phyloP scores from a whole-genome alignment of 2,329 filamentous ascomycete genomes.

The Clarireedia paspali region DNA sequence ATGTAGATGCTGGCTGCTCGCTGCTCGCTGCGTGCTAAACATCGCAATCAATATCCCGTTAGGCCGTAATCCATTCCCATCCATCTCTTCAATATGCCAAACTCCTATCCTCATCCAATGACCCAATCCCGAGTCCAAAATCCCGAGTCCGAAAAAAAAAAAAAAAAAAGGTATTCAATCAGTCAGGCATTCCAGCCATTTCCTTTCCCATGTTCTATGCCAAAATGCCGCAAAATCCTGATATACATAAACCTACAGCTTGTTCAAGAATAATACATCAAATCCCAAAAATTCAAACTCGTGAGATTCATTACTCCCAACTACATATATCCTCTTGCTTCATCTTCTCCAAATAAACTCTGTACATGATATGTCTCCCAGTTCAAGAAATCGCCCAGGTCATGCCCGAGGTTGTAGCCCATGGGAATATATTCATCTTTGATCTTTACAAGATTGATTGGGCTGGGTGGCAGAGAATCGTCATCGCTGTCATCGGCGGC shows the following conservation, averaged over 20 bases:
- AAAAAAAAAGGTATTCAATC: too few relatives aligned
- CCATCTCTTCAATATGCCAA: too few relatives aligned
- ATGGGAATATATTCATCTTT: slow-evolving; percentile 41
- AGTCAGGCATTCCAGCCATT: too few relatives aligned
- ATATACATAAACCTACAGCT: not conserved
- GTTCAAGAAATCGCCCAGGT: slow-evolving; percentile 49
- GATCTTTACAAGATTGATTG: slow-evolving; percentile 16
- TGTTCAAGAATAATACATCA: not conserved
- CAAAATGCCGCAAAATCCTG: not conserved
- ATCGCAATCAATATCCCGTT: too few relatives aligned
- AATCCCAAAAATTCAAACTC: not conserved
- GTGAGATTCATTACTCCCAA: too few relatives aligned
- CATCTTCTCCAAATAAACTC: slow-evolving; percentile 7
- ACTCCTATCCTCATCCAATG: too few relatives aligned
- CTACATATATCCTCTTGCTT: not conserved
- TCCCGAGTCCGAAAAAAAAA: too few relatives aligned
- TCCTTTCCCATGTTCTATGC: not conserved
- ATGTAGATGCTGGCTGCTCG: too few relatives aligned
- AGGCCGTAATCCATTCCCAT: too few relatives aligned
- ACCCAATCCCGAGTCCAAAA: too few relatives aligned
- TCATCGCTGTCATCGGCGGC: not conserved
- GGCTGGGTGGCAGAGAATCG: slow-evolving; percentile 18
- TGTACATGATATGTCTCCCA: slow-evolving; percentile 38
- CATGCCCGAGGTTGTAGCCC: slow-evolving; percentile 53
- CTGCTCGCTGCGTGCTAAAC: too few relatives aligned